Evolutionary conservation across 2,329 filamentous ascomycete species (phyloP).

Genomic region (Sclerotiophoma versabilis): DNA sequence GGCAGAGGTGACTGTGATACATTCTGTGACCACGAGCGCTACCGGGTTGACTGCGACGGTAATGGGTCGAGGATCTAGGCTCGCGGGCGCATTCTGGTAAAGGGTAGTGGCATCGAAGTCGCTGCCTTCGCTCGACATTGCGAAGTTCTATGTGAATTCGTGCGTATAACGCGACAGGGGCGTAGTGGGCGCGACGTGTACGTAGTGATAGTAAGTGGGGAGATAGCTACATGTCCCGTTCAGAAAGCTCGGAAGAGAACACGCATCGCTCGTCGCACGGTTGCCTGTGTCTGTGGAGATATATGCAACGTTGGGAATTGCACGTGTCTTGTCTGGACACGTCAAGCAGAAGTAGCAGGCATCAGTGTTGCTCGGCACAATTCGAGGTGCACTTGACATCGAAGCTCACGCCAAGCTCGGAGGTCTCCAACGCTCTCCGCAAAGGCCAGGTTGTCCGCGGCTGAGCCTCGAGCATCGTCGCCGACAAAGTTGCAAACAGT

Average conservation of each 20-base stretch:
- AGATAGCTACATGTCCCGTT: slow-evolving; percentile 37
- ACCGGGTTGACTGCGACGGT: slow-evolving; percentile 89
- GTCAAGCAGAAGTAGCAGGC: slow-evolving; percentile 24
- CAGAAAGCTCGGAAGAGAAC: slow-evolving; percentile 30
- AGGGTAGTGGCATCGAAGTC: slow-evolving; percentile 32
- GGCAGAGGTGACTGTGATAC: slow-evolving; percentile 95
- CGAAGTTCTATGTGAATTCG: slow-evolving; percentile 7
- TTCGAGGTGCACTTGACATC: slow-evolving; percentile 6
- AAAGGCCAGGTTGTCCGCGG: slow-evolving; percentile 26
- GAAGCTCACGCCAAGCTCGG: slow-evolving; percentile 21
- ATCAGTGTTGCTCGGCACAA: slow-evolving; percentile 17
- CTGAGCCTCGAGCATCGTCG: slow-evolving; percentile 2
- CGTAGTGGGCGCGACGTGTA: slow-evolving; percentile 25
- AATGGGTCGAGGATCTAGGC: slow-evolving; percentile 51
- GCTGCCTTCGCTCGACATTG: slow-evolving; percentile 41
- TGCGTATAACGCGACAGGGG: slow-evolving; percentile 20
- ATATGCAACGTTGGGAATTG: slow-evolving; percentile 2
- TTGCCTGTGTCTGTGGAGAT: slow-evolving; percentile 15
- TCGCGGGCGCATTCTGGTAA: slow-evolving; percentile 32
- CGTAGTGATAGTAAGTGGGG: slow-evolving; percentile 32
- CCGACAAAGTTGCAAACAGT: neutral
- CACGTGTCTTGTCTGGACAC: slow-evolving; percentile 19
- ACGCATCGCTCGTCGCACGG: slow-evolving; percentile 35
- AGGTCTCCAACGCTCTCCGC: slow-evolving; percentile 21
- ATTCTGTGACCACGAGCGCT: slow-evolving; percentile 95